Evolutionary conservation across 164 flowering plant species (phyloP), one percentile per base, ranked within the genome.

Genomic region (Liquidambar formosana): DNA sequence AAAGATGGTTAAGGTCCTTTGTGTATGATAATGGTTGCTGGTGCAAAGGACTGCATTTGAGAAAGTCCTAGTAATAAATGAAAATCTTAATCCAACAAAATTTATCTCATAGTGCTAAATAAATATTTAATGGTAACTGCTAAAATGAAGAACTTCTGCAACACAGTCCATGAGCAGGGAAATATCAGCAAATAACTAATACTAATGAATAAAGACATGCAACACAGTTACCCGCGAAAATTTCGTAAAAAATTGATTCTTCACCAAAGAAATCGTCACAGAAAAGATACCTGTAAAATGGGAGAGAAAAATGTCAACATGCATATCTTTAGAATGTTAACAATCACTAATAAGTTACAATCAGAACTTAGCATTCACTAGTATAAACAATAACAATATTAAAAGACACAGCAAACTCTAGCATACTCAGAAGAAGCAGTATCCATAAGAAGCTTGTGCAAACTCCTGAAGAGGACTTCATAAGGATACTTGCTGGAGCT

Each of bases 401-500:
- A 57, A 65, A 43, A 57, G 57, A 72, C 25, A 66, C 43, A 75
- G 65, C 51, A 76, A 73, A 75, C 28, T 65, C 48, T 47, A 73
- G 1, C 19, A 57, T 92, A 96, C 99, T 96, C 99, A 66, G 99
- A 96, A 81, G 94, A 83, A 52, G 98, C 98, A 69, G 99, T 90
- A 75, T 96, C 99, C 97, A 96, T 90, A 64, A 96, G 91, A 76
- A 96, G 88, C 85, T 96, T 95, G 76, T 95, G 99, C 83, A 93
- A 81, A 73, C 98, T 96, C 82, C 99, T 82, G 68, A 93, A 96
- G 69, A 96, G 95, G 63, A 96, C 96, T 81, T 96, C 99, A 77
- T 93, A 93, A 43, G 99, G 99, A 79, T 89, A 96, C 73, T 93
- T 96, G 52, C 66, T 71, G 64, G 96, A 89, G 79, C 87, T 91